Base-by-base conservation (phyloP, 1,284 basidiomycete species). In the Mycosarcoma mackinlayi region DNA sequence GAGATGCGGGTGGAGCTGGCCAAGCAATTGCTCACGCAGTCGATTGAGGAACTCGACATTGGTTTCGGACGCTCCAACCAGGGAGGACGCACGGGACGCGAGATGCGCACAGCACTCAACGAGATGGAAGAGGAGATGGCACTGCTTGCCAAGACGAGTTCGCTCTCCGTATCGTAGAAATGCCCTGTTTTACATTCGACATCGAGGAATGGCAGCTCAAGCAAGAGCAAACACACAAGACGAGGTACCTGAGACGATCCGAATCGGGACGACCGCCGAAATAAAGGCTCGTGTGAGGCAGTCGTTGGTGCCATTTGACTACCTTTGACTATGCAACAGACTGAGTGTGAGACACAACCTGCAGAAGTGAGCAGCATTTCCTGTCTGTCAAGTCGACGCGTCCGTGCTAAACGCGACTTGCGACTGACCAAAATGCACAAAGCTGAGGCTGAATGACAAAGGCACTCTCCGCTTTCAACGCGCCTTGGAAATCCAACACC, bases 11-110 rank as follows among this genome's bases (percentile, higher is more conserved):
- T 66, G 1, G 48, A 48, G 31, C 28, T 77, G 27, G 68, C 73
- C 27, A 59, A 51, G 39, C 57, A 66, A 30, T 37, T 72, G 24
- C 60, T 77, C 16, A 47, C 52, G 4, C 75, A 77, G 51, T 65
- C 75, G 13, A 57, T 75, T 24, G 37, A 58, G 11, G 75, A 77
- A 57, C 61, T 75, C 18, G 48, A 58, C 25, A 55, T 66, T 24
- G 75, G 63, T 0, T 77, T 77, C 27, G 75, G 73, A n/a, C 42
- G 63, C 8, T 51, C 57, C 11, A 71, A 71, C 31, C 57, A 62
- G 14, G 68, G 68, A 4, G 68, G 68, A 3, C 8, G 41, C 3
- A 49, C 59, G 13, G 68, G 68, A 0, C 35, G 33, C 1, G 58
- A 61, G 44, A 65, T 66, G 54, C 50, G 60, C 14, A 42, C 38